Base-by-base conservation (phyloP, 257 asterid genomes). In the Nemophila menziesii region DNA sequence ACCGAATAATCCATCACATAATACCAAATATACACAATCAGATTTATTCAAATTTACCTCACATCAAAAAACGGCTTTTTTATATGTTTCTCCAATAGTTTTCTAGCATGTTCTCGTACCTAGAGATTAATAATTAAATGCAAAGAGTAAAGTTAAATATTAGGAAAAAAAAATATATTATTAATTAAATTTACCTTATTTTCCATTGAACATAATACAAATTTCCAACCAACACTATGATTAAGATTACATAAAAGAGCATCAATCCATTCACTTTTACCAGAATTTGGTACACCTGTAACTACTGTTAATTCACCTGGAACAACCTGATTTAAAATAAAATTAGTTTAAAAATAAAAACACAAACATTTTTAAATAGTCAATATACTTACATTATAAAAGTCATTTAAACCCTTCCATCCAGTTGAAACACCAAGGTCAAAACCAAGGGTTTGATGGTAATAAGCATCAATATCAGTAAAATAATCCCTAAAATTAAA, bases 251-350 rank as follows among this genome's bases (percentile, higher is more conserved):
- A 79, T 52, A 90, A 36, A 46, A 90, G 92, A 60, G 98, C 94
- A 67, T 90, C 96, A 60, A 90, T 90, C 98, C 98, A 90, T 64
- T 90, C 98, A 58, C 98, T 85, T 85, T 90, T 90, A 57, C 96
- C 98, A 10, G 98, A 90, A 77, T 90, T 90, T 17, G 98, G 98
- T 53, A 90, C 93, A 55, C 98, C 98, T 18, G 98, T 85, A 42
- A 90, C 86, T 52, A 90, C 57, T 43, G 96, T 85, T 68, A 90
- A 61, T 68, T 90, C 98, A 38, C 98, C 98, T 0, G 96, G 98
- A 50, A 90, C 92, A 57, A 85, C 92, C 98, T 90, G 80, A 54
- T 7, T n/a, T 48, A 44, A 53, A 48, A 33, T 41, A 26, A 8
- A 56, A 37, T 38, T 22, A 46, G 23, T 51, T 43, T 22, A 36